Evolutionary conservation across 768 basidiomycete genomes (phyloP).

Genomic region (Amyloporia xantha): DNA sequence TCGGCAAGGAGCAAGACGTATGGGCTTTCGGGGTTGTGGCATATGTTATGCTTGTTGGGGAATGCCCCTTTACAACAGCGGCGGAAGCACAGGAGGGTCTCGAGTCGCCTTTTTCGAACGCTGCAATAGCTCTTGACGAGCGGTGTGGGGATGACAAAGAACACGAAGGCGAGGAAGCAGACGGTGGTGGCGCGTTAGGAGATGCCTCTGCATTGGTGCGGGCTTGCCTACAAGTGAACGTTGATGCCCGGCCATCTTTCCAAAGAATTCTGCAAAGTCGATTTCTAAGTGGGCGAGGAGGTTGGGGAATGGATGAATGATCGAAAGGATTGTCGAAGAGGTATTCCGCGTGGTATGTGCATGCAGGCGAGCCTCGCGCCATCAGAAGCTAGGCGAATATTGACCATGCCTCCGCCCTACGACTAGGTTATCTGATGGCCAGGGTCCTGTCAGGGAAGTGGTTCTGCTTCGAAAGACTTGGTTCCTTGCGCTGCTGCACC

Average conservation of each 20-base stretch:
- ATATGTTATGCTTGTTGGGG: conserved; percentile 88
- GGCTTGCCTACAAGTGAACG: conserved; percentile 78
- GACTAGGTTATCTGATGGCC: conserved; percentile 21
- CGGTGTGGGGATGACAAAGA: conserved; percentile 72
- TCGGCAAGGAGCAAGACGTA: conserved; percentile 95
- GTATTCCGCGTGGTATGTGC: conserved; percentile 14
- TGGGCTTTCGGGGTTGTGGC: conserved; percentile 98
- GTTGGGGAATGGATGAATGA: conserved; percentile 51
- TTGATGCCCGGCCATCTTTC: conserved; percentile 76
- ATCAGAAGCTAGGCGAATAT: conserved; percentile 11
- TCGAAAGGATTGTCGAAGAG: background rate
- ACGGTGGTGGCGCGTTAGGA: conserved; percentile 78
- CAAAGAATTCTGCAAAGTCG: conserved; percentile 72
- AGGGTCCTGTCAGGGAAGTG: background rate
- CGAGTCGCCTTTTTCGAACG: conserved; percentile 65
- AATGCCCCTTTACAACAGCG: conserved; percentile 88
- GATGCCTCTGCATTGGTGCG: conserved; percentile 83
- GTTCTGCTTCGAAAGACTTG: background rate
- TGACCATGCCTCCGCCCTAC: conserved; percentile 6
- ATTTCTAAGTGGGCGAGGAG: conserved; percentile 72
- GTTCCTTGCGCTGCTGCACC: background rate
- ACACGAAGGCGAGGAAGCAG: conserved; percentile 65
- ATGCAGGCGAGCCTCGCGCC: conserved; percentile 8
- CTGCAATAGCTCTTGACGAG: conserved; percentile 72
- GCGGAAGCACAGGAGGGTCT: conserved; percentile 87